Base-by-base conservation (phyloP, 345 rosid genomes). In the Durio zibethinus region DNA sequence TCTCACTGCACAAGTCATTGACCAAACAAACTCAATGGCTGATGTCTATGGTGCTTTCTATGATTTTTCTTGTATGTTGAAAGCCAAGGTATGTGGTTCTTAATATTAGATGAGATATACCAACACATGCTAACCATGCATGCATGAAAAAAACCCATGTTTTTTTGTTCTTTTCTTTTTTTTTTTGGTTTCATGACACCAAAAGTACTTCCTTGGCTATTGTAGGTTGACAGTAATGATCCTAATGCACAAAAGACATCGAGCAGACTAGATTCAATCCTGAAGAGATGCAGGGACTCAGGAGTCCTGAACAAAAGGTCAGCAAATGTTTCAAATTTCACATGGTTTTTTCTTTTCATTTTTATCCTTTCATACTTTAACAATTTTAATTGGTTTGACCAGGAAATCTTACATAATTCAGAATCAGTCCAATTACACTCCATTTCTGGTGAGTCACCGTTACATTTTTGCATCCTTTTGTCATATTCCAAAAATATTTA, bases 41-140 rank as follows among this genome's bases (percentile, higher is more conserved):
- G 97, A 94, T 84, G 97, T 96, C 76, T 96, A 96, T 85, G 92
- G 93, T 33, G 93, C 94, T 53, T 93, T 93, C 85, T 89, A 78
- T 35, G 97, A 94, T 56, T 92, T 90, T 78, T 88, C 92, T 23
- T 82, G 85, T 82, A 83, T 90, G 90, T 85, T 94, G 65, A 86
- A 88, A 80, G 71, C 88, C 81, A 92, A 92, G 97, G 97, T 87
- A 90, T 50, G 12, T 47, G 47, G 36, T 43, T 69, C n/a, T 14
- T 23, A 42, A 65, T 31, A 71, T 9, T 42, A 52, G 76, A n/a
- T n/a, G 10, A 31, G 23, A 78, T 36, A 27, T 27, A 27, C 53
- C 47, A 11, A 27, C 61, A 36, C 35, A 7, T 1, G 11, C 52
- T 54, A 56, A 40, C 65, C 48, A 16, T 5, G 10, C 33, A 5